Base-by-base conservation (phyloP, 495 filamentous ascomycete genomes). In the Trichoderma orchidacearum region DNA sequence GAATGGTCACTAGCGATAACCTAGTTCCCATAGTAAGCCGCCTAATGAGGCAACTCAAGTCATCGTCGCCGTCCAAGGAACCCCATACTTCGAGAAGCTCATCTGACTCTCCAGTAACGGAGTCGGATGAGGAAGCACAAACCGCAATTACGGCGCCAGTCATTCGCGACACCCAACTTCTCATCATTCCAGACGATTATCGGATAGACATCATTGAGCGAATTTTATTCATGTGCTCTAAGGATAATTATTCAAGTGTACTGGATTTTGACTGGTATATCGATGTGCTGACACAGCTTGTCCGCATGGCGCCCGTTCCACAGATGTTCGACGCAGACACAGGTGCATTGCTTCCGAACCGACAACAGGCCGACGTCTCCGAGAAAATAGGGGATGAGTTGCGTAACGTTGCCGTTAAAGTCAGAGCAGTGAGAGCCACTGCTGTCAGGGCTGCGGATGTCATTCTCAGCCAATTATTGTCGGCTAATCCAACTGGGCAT, bases 201-300 rank as follows among this genome's bases (percentile, higher is more conserved):
- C 83, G 81, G 34, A 66, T 83, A 11, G 85, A 85, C 58, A 86
- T 96, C 29, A 84, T 96, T 28, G 77, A 78, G 32, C 78, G 85
- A 45, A 89, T 96, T 56, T 64, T 97, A 21, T 84, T 86, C 56
- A 93, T 98, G 78, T 97, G 94, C 69, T 88, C 87, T n/a, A 80
- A 84, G 51, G 84, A 89, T 59, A 95, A 89, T 56, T 98, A 96
- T 67, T 77, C 81, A 15, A 87, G 87, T 63, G 70, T 97, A 50
- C 71, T 71, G 48, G 93, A 98, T 65, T 97, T 98, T 66, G 93
- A 95, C 59, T 98, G 93, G 93, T 97, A 97, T 71, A 82, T 97
- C 52, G 83, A 87, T 57, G 78, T 91, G 34, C 71, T 98, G 9
- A 81, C 89, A 5, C 86, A 92, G 62, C 75, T 98, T 3, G 79